Evolutionary conservation across 495 filamentous ascomycete species (phyloP), one percentile per base, ranked within the genome.

Genomic region (Rhypophila decipiens): DNA sequence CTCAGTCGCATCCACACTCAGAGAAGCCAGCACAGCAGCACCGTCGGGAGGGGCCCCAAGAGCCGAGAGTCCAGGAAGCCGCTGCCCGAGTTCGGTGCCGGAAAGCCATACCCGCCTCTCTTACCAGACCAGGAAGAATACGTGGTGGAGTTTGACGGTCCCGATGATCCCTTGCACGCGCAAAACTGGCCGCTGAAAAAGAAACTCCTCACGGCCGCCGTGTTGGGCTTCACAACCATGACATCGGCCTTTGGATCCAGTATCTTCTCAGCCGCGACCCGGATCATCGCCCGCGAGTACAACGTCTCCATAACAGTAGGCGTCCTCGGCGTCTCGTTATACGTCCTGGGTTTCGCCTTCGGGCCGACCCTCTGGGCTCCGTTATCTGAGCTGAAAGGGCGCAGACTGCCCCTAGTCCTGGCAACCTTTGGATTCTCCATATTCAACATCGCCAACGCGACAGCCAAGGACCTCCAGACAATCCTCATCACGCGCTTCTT

Each of bases 401-500:
- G 87, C 41, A 73, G 84, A 35, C 47, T 88, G 23, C 88, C 89
- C 2, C 64, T 95, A 1, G 67, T 91, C 2, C 50, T 88, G 11
- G 66, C 76, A 47, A 86, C 85, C 66, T 90, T 91, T 64, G 87
- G 86, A 7, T 90, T 93, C 58, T 76, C 78, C 15, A 72, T 90
- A 55, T 95, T 91, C 66, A 75, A 77, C 50, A 67, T 91, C 51
- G 82, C 73, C 8, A 82, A 83, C 15, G 88, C 87, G 8, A 72
- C 75, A 0, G 84, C 70, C 39, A 91, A 90, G 61, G 87, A 94
- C 59, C 62, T 89, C 2, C 89, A 94, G 64, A 94, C 89, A 0
- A 58, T 93, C 9, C 71, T 95, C 43, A 79, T 95, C 51, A 85
- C 80, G 53, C 85, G 90, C 20, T 95, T 95, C 72, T 95, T 88